phyloP scores from a whole-genome alignment of 257 asterid genomes.

The Solanum stenotomum region DNA sequence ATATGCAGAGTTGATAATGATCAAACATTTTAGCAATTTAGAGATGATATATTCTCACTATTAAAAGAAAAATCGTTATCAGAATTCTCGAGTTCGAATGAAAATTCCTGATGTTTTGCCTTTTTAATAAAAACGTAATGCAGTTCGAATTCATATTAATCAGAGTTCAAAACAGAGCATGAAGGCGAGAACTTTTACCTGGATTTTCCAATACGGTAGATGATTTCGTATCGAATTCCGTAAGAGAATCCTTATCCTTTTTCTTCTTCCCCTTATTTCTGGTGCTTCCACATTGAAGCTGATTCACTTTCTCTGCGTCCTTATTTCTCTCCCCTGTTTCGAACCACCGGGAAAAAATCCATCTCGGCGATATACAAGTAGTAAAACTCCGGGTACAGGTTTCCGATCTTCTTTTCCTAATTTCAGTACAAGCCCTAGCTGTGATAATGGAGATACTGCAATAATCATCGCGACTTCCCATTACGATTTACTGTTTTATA shows the following conservation, averaged over 20 bases:
- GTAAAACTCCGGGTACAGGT: constrained; percentile 35
- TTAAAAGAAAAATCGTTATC: not conserved
- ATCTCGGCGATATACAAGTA: constrained; percentile 39
- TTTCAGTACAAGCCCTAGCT: not conserved
- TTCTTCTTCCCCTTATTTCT: not conserved
- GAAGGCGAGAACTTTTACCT: not conserved
- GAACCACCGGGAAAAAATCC: constrained; percentile 31
- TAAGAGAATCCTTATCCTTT: not conserved
- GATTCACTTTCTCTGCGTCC: constrained; percentile 4
- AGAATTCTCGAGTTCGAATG: not conserved
- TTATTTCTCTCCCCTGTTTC: constrained; percentile 7
- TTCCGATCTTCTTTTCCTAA: constrained; percentile 12
- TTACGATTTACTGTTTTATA: not conserved
- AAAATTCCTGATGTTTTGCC: not conserved
- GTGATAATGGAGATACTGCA: constrained; percentile 5
- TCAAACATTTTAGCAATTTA: not conserved
- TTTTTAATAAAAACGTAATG: not conserved
- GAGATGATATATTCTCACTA: not conserved
- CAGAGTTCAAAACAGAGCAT: not conserved
- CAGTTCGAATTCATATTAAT: not conserved
- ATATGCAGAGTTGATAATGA: not conserved
- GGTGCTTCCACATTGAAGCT: not conserved
- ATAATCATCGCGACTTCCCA: constrained; percentile 8
- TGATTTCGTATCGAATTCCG: not conserved
- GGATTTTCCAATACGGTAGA: not conserved